These are phyloP conservation scores for Lithospermum erythrorhizon DNA, from an alignment of 257 asterid genomes.

Conservation along the genomic window DNA sequence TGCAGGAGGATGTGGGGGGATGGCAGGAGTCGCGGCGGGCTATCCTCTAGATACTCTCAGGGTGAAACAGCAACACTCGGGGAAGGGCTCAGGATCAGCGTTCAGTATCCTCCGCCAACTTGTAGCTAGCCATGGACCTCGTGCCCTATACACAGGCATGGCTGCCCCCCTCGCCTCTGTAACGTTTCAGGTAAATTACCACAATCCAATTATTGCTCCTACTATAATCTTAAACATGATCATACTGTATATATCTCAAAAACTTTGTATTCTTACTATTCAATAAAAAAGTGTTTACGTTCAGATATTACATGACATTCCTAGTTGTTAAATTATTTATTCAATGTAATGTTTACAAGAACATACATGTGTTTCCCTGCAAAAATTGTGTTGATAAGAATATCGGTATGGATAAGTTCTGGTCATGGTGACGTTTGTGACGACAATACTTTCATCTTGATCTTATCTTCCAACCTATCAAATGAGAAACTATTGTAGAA, in stretches of 20 bases:
- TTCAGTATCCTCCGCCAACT: slow-evolving; percentile 35
- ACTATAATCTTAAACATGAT: too few relatives aligned
- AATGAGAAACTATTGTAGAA: background rate
- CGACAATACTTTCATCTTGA: background rate
- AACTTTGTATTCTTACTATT: too few relatives aligned
- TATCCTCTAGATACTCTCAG: slow-evolving; percentile 77
- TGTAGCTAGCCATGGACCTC: slow-evolving; percentile 42
- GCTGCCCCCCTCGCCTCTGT: slow-evolving; percentile 68
- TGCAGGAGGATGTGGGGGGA: slow-evolving; percentile 81
- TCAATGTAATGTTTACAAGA: too few relatives aligned
- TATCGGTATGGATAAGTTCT: background rate
- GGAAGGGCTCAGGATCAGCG: slow-evolving; percentile 32
- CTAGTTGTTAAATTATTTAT: too few relatives aligned
- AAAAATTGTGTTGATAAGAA: too few relatives aligned
- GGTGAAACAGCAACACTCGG: slow-evolving; percentile 55
- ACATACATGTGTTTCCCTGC: too few relatives aligned
- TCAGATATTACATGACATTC: too few relatives aligned
- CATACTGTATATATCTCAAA: too few relatives aligned
- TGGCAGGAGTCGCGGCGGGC: slow-evolving; percentile 65
- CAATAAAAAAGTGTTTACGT: too few relatives aligned
- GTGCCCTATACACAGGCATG: slow-evolving; percentile 73
- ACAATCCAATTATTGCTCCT: too few relatives aligned
- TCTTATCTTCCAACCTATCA: background rate
- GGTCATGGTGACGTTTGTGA: background rate
- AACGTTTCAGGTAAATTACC: slow-evolving; percentile 47